Evolutionary conservation across 2,329 filamentous ascomycete genomes (phyloP), one percentile per base, ranked within the genome.

Genomic region (Botrytis deweyae): DNA sequence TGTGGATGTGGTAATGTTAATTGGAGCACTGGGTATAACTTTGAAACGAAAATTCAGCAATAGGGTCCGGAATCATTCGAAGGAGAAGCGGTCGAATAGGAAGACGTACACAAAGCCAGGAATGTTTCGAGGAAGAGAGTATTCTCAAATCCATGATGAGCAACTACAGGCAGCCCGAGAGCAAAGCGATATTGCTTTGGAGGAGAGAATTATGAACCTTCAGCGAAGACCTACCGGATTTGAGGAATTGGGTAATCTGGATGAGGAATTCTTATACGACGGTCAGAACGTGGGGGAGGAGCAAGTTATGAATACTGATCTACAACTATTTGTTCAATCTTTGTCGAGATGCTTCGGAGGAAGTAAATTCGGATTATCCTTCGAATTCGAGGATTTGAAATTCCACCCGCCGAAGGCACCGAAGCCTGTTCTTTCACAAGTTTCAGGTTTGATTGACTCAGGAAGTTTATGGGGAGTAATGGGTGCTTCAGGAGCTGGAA

Each of bases 401-500:
- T 88, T 86, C 76, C 85, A 86, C 10, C 86, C 86, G 0, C 84
- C 84, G 73, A 81, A 83, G 40, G 82, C 80, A 22, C 79, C 81
- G 3, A 84, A 82, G 70, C 84, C 84, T 10, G 86, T 89, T 69
- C 81, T 89, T 7, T 83, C 86, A 67, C 85, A 86, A 20, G 85
- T 89, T 9, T 88, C 86, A 0, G 88, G 88, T 0, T 84, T 82
- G 7, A 89, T 89, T 77, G 82, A 87, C 33, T 83, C 84, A 18
- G 88, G 88, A 0, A 85, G 85, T 8, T 83, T 89, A n/a, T 87
- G 86, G 52, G 88, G 87, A 16, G 83, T 89, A n/a, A 89, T 89
- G 87, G 87, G 88, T 10, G 87, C 87, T 9, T 88, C 85, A 2
- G 87, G 88, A n/a, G 87, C 87, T 1, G 88, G 88, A 44, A 89